Percentiles rank a stretch among this genome's conserved stretches.
phyloP scores from a whole-genome alignment of 805 yeast genomes.

The Saccharomycopsis amapae region DNA sequence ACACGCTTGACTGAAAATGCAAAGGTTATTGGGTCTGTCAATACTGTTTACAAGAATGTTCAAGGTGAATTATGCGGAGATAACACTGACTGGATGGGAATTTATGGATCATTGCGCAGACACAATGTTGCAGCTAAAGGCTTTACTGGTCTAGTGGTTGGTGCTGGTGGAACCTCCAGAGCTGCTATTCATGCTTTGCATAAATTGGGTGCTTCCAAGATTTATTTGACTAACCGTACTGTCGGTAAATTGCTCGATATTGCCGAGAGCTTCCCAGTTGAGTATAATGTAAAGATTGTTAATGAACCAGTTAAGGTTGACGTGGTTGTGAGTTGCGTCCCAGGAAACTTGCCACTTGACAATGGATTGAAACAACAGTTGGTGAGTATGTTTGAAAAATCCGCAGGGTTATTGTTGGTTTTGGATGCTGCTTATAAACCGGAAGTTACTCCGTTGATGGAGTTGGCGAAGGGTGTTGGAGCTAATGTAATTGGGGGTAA shows the following conservation, averaged over 20 bases:
- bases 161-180: constrained; percentile 97
- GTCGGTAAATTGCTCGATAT: constrained; percentile 53
- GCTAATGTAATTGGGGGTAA: constrained; percentile 90
- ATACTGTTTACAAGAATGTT: constrained; percentile 62
- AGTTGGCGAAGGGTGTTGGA: constrained; percentile 54
- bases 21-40: constrained; percentile 82
- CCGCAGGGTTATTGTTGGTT: constrained; percentile 41
- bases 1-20: constrained; percentile 72
- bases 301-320: constrained; percentile 35
- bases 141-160: constrained; percentile 67
- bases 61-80: constrained; percentile 59
- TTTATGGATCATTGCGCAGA: constrained; percentile 55
- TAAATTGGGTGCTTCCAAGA: constrained; percentile 65
- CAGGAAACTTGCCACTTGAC: constrained; percentile 72
- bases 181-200: constrained; percentile 88
- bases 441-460: constrained; percentile 77
- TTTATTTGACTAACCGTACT: constrained; percentile 80
- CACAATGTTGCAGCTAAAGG: constrained; percentile 28
- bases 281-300: constrained; percentile 52
- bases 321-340: constrained; percentile 72
- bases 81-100: constrained; percentile 95
- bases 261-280: constrained; percentile 50
- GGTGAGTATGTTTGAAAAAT: constrained; percentile 38
- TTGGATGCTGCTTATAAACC: constrained; percentile 97
- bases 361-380: constrained; percentile 40